Evolutionary conservation across 768 basidiomycete genomes (phyloP), one percentile per base, ranked within the genome.

Genomic region (Rhizopogon vulgaris): DNA sequence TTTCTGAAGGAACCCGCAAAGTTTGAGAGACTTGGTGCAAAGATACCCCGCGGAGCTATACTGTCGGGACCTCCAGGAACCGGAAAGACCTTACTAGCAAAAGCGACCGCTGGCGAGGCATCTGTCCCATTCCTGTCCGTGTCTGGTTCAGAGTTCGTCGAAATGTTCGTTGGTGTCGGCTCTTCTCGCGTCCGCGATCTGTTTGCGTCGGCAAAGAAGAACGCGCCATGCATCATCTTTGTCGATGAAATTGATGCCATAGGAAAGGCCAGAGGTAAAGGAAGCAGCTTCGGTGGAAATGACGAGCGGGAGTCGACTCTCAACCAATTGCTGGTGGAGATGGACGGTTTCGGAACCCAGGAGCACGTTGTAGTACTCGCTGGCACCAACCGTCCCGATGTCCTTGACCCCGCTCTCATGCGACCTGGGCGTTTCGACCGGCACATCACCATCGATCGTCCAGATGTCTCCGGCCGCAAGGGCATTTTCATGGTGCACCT

Each of bases 131-230:
- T 99, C 86, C 80, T 97, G 53, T 95, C 93, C 22, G 96, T 98
- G 38, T 97, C 95, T 42, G 96, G 96, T 47, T 98, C 95, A 39
- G 96, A 99, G 66, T 98, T 99, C 66, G 94, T 99, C 55, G 96
- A 99, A 73, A 97, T 98, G 94, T 99, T 98, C 65, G 96, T 99
- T 60, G 96, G 96, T 70, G 96, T 98, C 48, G 96, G 96, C 52
- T 94, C 96, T 2, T 94, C 93, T 3, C 84, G 96, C 56, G 96
- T 99, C 10, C 85, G 96, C 43, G 96, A 99, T 71, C 83, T 99
- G 39, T 99, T 99, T 69, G 89, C 94, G 32, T 94, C 89, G 4
- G 96, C 96, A 42, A 94, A 90, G 80, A 97, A 97, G 77, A 83
- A 96, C 65, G 94, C 96, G 0, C 96, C 96, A 0, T 94, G 92